Percentiles rank a stretch among this genome's conserved stretches.
Conservation (phyloP, 2,329 filamentous ascomycete genomes). For the Fusarium clavum region DNA sequence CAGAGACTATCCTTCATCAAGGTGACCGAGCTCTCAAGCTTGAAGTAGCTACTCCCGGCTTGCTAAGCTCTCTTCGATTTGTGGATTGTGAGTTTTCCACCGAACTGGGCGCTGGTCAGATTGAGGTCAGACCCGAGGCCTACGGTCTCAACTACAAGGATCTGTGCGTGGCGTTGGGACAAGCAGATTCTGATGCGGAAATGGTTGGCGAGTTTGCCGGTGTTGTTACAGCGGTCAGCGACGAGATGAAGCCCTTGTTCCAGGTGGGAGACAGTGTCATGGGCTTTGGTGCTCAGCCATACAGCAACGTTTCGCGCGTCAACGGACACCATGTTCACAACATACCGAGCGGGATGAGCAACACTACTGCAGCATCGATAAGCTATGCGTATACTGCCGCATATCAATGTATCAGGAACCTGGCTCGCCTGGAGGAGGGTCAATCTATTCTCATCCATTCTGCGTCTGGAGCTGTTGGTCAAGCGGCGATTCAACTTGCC, state of each 20-base stretch:
- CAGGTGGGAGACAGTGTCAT: slow-evolving; percentile 8
- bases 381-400: not conserved
- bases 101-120: not conserved
- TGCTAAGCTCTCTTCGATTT: slow-evolving; percentile 1
- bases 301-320: slow-evolving; percentile 4
- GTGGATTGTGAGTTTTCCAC: not conserved
- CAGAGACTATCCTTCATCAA: not conserved
- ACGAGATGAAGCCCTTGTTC: not conserved
- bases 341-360: not conserved
- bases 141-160: slow-evolving; percentile 7
- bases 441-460: slow-evolving; percentile 10
- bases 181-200: not conserved
- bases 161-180: not conserved
- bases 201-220: slow-evolving; percentile 6
- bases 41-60: not conserved
- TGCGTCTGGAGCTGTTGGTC: slow-evolving; percentile 5
- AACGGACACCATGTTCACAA: slow-evolving; percentile 8
- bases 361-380: not conserved
- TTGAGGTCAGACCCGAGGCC: not conserved
- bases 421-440: not conserved
- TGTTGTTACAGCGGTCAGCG: not conserved
- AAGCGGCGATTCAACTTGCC: slow-evolving; percentile 2
- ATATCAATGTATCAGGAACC: slow-evolving; percentile 6
- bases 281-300: slow-evolving; percentile 12
- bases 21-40: not conserved